Base-by-base conservation (phyloP, 306 rosid genomes). In the Medicago arabica region DNA sequence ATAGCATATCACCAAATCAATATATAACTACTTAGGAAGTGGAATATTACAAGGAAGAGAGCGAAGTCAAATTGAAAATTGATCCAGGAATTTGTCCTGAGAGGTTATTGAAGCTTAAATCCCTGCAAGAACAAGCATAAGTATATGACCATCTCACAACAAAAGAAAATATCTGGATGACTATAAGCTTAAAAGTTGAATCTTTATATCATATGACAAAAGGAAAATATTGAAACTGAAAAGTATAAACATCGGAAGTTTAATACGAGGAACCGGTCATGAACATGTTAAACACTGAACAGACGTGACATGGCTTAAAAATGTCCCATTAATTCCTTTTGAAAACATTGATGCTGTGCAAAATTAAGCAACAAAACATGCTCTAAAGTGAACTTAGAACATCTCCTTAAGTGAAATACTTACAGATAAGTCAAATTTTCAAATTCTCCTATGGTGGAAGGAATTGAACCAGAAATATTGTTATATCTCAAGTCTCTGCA, bases 101-200 rank as follows among this genome's bases (percentile, higher is more conserved):
- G 66, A 93, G 64, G 63, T 84, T 86, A 79, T 93, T 93, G 93
- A 93, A 91, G 89, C 98, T 93, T 79, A 93, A 80, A 78, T 89
- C 98, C 88, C 98, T 93, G 81, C 65, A 85, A 67, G 25, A 68
- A 34, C 16, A 19, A 78, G 21, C 14, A 78, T 12, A 67, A 14
- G 53, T 47, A 13, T 47, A 46, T 36, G 50, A 57, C n/a, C 54
- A 73, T 57, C 47, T 2, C 13, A 43, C 49, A 10, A 43, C 49
- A 10, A 43, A 43, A 43, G 49, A 43, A 14, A 54, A 74, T 43
- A 7, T 75, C 8, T 38, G 19, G 34, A 38, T 9, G 38, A 53
- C 31, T 65, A 75, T 54, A 36, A 65, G 57, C 2, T 28, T 16
- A 9, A 43, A 11, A 67, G 19, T 62, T 55, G 15, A 70, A 25